These are phyloP conservation scores for Beverwykella pulmonaria DNA, from an alignment of 495 filamentous ascomycete species.

Conservation along the genomic window DNA sequence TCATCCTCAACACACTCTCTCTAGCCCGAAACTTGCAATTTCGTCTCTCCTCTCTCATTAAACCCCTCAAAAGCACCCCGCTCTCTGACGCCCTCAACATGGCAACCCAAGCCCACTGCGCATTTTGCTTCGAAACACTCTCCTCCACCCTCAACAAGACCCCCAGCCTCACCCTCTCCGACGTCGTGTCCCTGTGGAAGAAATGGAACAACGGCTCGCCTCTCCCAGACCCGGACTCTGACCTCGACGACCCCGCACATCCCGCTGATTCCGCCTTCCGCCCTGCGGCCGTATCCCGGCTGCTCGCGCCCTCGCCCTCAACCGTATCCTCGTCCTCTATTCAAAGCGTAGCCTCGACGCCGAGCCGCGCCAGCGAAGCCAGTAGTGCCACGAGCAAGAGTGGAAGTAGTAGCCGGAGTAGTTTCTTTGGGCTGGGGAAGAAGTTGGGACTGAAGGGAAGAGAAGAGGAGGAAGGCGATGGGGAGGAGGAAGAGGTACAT, in stretches of 20 bases:
- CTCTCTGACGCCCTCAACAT: no score
- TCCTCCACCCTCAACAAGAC: slow-evolving; percentile 64
- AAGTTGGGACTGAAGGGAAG: slow-evolving; percentile 1
- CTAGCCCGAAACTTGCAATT: background rate
- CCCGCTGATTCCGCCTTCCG: slow-evolving; percentile 15
- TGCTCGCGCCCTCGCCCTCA: slow-evolving; percentile 44
- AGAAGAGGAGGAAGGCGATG: slow-evolving; percentile 31
- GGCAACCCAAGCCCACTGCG: slow-evolving; percentile 82
- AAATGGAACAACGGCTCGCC: slow-evolving; percentile 49
- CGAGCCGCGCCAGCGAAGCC: slow-evolving; percentile 39
- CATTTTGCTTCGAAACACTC: slow-evolving; percentile 88
- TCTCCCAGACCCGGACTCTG: slow-evolving; percentile 30
- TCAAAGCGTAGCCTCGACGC: slow-evolving; percentile 50
- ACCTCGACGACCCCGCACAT: background rate
- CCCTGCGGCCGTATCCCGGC: slow-evolving; percentile 41
- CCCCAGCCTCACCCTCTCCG: slow-evolving; percentile 58
- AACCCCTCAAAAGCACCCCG: no score
- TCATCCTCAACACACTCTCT: no score
- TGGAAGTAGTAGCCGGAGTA: slow-evolving; percentile 47
- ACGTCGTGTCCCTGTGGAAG: slow-evolving; percentile 75
- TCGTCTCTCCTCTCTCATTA: background rate
- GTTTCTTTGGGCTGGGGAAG: slow-evolving; percentile 49
- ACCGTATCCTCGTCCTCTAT: slow-evolving; percentile 51
- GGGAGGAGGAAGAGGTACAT: slow-evolving; percentile 39
- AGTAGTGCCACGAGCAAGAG: slow-evolving; percentile 53